Conservation (phyloP, 768 basidiomycete genomes). For the Suillus subaureus region DNA sequence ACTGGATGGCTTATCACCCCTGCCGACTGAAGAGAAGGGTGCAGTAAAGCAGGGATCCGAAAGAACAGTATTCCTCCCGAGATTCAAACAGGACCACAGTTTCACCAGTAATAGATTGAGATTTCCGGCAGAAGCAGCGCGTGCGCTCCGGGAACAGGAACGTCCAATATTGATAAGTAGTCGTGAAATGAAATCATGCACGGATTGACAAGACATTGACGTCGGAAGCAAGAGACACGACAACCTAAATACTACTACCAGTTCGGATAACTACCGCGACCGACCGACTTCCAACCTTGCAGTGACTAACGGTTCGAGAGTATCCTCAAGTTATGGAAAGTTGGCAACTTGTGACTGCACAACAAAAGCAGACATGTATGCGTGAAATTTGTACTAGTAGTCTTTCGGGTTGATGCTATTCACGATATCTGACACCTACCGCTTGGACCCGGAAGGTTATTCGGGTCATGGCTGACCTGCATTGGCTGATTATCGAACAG, state of each 20-base stretch:
- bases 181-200: slow-evolving; percentile 1
- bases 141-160: slow-evolving; percentile 17
- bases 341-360: background rate
- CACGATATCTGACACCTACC: no score
- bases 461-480: background rate
- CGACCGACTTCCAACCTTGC: background rate
- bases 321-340: background rate
- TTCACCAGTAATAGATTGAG: slow-evolving; percentile 16
- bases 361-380: background rate
- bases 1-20: background rate
- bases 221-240: background rate
- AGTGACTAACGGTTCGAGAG: background rate
- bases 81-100: slow-evolving; percentile 10
- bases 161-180: background rate
- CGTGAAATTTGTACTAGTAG: background rate
- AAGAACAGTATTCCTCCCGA: slow-evolving; percentile 7
- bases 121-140: slow-evolving; percentile 24
- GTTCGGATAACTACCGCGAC: background rate
- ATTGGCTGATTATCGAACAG: background rate
- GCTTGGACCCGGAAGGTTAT: background rate
- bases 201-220: background rate
- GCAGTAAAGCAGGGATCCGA: background rate
- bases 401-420: background rate
- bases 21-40: background rate
- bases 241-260: background rate